Base-by-base conservation (phyloP, 2,329 filamentous ascomycete species). In the Cytospora piceicola region DNA sequence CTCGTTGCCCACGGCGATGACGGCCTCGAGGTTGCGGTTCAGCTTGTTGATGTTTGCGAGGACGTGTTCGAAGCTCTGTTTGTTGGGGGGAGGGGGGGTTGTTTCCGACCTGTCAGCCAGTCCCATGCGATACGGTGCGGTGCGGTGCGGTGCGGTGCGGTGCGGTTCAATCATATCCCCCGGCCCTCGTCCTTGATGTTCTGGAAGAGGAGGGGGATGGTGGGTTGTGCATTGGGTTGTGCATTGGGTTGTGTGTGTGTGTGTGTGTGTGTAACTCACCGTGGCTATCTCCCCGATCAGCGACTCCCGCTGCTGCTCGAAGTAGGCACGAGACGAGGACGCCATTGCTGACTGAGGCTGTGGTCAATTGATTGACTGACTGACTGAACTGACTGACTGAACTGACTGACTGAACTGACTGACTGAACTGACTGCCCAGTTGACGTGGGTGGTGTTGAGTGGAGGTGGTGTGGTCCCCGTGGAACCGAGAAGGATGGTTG, bases 31-130 rank as follows among this genome's bases (percentile, higher is more conserved):
- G 49, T 90, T 94, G 39, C 94, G 89, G 77, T 98, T 99, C 66
- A 99, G 81, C 72, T 94, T 94, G 80, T 98, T 99, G 77, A 98
- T 93, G 74, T 97, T 97, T 72, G 94, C 91, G 12, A 99, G 89
- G 66, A 97, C 93, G 73, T 95, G 89, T 73, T 98, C 95, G 75
- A 99, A 87, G 77, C 82, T 87, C 87, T 90, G 70, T n/a, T n/a
- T n/a, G n/a, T n/a, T n/a, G n/a, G n/a, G n/a, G n/a, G n/a, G n/a
- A n/a, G n/a, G n/a, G n/a, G 49, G 15, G 30, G 17, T 34, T n/a
- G n/a, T 42, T 2, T 30, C 51, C 24, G 20, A 39, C 22, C 11
- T n/a, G 32, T 34, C 32, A 29, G 15, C 11, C n/a, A n/a, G n/a
- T n/a, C n/a, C 11, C 36, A 42, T 14, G 36, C 14, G 15, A 3